A percentile compares a stretch with the other conserved stretches of the same genome.
phyloP scores from a whole-genome alignment of 1,139 yeast genomes.

The Meyerozyma smithsonii region DNA sequence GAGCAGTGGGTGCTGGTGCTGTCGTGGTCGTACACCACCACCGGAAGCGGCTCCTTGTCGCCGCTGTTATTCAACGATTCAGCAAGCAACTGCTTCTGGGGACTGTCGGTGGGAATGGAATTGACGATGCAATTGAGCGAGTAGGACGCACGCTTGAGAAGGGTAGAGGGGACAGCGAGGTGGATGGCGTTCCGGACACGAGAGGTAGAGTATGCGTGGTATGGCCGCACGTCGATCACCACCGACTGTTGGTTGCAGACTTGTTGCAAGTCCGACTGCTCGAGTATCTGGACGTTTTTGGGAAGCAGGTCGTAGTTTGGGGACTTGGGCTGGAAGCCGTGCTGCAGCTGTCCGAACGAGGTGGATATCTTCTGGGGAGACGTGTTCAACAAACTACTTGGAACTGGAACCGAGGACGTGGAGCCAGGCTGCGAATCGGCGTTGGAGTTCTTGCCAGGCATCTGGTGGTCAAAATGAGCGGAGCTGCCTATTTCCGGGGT shows the following conservation, averaged over 20 bases:
- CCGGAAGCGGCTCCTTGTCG: background rate
- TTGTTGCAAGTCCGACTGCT: background rate
- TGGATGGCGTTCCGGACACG: slow-evolving; percentile 10
- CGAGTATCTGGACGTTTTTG: background rate
- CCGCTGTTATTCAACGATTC: background rate
- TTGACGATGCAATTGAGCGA: background rate
- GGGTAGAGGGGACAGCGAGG: slow-evolving; percentile 13
- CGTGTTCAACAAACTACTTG: too few relatives aligned
- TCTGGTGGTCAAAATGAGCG: background rate
- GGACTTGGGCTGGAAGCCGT: background rate
- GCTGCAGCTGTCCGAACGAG: too few relatives aligned
- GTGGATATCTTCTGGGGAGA: too few relatives aligned
- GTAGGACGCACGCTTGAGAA: slow-evolving; percentile 11
- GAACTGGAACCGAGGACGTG: too few relatives aligned
- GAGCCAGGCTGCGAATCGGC: background rate
- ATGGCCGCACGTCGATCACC: slow-evolving; percentile 12
- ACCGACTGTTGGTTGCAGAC: slow-evolving; percentile 1
- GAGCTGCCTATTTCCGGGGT: background rate
- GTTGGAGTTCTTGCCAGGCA: too few relatives aligned
- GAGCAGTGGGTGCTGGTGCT: background rate
- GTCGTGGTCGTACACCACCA: background rate
- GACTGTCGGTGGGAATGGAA: background rate
- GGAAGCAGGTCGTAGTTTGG: background rate
- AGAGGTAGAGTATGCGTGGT: slow-evolving; percentile 9
- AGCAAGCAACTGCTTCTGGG: background rate